phyloP scores from a whole-genome alignment of 495 filamentous ascomycete species.

The Tetracladium setigerum region DNA sequence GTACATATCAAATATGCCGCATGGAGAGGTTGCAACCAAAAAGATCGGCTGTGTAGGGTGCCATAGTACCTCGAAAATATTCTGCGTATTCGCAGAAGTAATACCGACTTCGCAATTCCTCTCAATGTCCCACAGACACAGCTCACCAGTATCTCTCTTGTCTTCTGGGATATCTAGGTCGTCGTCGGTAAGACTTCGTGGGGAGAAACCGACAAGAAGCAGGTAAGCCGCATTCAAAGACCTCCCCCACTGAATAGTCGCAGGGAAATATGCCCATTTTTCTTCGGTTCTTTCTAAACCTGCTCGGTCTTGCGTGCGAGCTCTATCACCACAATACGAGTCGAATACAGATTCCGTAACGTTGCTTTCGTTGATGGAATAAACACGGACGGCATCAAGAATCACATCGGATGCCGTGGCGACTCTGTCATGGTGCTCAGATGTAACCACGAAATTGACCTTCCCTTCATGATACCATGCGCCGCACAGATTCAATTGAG shows the following conservation, averaged over 20 bases:
- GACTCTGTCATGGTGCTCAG: constrained; percentile 34
- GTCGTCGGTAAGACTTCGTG: constrained; percentile 37
- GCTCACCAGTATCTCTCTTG: constrained; percentile 51
- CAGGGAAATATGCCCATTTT: constrained; percentile 56
- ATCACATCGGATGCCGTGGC: constrained; percentile 45
- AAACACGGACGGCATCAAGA: constrained; percentile 40
- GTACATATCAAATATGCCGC: constrained; percentile 19
- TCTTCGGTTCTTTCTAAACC: constrained; percentile 3
- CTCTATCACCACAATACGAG: constrained; percentile 11
- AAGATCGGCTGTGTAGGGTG: constrained; percentile 54
- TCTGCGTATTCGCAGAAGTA: constrained; percentile 48
- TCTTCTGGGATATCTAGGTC: constrained; percentile 48
- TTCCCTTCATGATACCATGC: constrained; percentile 57
- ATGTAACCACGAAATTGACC: constrained; percentile 65
- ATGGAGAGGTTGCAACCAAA: constrained; percentile 52
- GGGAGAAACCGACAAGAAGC: constrained; percentile 71
- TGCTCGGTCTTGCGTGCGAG: neutral
- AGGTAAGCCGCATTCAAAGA: constrained; percentile 40
- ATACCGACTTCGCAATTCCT: constrained; percentile 38
- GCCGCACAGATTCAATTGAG: constrained; percentile 32
- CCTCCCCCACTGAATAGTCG: constrained; percentile 66
- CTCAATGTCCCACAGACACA: constrained; percentile 62
- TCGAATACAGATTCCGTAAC: constrained; percentile 12
- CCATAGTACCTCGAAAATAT: constrained; percentile 77
- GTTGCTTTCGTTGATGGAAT: constrained; percentile 26